A percentile compares a stretch with the other conserved stretches of the same genome.
Conservation (phyloP, 129 eudicot species). For the Flaveria ramosissima region DNA sequence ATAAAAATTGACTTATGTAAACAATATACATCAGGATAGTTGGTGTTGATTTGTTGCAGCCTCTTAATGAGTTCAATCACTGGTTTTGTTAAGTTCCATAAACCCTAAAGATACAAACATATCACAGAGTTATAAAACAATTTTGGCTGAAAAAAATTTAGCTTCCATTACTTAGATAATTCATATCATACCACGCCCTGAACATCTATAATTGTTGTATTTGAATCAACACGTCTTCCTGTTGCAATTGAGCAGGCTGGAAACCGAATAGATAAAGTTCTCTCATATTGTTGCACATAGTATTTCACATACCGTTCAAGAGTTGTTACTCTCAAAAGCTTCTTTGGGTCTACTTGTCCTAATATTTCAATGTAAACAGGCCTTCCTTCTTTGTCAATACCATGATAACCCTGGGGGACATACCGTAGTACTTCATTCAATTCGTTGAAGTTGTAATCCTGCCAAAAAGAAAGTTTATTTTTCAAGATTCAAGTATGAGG, state of each 20-base stretch:
- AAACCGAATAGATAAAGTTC: slow-evolving; percentile 49
- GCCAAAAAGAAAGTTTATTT: background rate
- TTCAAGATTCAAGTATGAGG: background rate
- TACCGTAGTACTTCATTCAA: slow-evolving; percentile 56
- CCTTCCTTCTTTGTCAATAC: slow-evolving; percentile 71
- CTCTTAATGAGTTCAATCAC: slow-evolving; percentile 60
- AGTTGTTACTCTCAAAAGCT: slow-evolving; percentile 70
- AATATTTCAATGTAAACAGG: slow-evolving; percentile 75
- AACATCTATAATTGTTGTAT: slow-evolving; percentile 75
- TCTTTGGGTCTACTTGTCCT: slow-evolving; percentile 65
- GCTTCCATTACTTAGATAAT: background rate
- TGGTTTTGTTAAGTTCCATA: slow-evolving; percentile 51
- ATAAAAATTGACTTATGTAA: background rate
- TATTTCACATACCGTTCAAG: slow-evolving; percentile 69
- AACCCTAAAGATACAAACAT: slow-evolving; percentile 46
- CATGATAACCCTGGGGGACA: slow-evolving; percentile 82
- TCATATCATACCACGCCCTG: slow-evolving; percentile 69
- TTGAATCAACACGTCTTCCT: slow-evolving; percentile 55
- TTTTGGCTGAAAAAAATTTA: slow-evolving; percentile 1
- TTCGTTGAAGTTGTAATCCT: slow-evolving; percentile 69
- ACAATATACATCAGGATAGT: slow-evolving; percentile 64
- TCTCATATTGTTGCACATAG: slow-evolving; percentile 76
- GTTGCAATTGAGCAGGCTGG: slow-evolving; percentile 80
- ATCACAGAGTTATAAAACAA: slow-evolving; percentile 3
- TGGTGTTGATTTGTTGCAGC: slow-evolving; percentile 62